Conservation (phyloP, 1,284 basidiomycete species). For the Rugosomyces carneus region DNA sequence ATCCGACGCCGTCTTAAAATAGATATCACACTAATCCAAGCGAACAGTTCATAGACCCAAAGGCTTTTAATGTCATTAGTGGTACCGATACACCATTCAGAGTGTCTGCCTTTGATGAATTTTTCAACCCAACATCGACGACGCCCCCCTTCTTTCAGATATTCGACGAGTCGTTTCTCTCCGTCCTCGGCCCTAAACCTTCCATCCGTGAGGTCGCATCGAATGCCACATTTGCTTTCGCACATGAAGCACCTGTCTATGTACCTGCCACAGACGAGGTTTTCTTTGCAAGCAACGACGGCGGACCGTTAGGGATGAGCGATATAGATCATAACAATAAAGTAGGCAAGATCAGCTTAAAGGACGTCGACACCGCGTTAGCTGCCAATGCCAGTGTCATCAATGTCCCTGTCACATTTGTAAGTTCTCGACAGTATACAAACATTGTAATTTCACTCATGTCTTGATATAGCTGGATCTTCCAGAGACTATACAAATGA, state of each 20-base stretch:
- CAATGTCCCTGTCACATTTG: conserved; percentile 50
- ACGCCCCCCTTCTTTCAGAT: conserved; percentile 63
- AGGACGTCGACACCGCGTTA: conserved; percentile 36
- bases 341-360: conserved; percentile 41
- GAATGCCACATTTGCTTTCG: conserved; percentile 56
- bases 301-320: conserved; percentile 35
- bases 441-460: neutral
- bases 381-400: conserved; percentile 31
- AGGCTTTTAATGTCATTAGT: conserved; percentile 37
- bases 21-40: neutral
- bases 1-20: neutral
- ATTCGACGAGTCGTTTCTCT: conserved; percentile 55
- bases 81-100: conserved; percentile 13
- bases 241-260: conserved; percentile 72
- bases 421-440: conserved; percentile 22
- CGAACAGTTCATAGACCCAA: conserved; percentile 35
- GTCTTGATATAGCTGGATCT: conserved; percentile 36
- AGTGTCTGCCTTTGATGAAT: conserved; percentile 13
- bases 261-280: conserved; percentile 53
- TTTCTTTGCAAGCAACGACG: conserved; percentile 43
- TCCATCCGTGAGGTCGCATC: conserved; percentile 53
- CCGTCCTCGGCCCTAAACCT: conserved; percentile 52
- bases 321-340: conserved; percentile 41
- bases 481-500: conserved; percentile 51
- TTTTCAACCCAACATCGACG: conserved; percentile 34